These are phyloP conservation scores for Powellomyces hirtus DNA, from an alignment of 192 early-diverging fungal species.

Conservation along the genomic window DNA sequence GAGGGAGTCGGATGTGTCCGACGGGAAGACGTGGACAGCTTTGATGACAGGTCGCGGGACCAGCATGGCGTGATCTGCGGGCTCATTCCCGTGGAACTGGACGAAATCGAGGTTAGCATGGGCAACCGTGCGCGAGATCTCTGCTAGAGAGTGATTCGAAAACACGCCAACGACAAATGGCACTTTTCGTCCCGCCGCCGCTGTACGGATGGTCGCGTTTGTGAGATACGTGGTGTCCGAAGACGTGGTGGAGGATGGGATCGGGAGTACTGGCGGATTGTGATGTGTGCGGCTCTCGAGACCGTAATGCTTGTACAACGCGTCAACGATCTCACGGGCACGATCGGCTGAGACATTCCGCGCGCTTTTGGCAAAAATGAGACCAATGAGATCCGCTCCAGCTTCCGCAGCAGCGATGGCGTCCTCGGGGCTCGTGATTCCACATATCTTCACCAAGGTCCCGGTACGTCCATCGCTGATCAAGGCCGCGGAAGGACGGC, in stretches of 20 bases:
- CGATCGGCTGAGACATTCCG: conserved; percentile 67
- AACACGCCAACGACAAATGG: conserved; percentile 95
- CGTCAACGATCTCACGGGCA: conserved; percentile 72
- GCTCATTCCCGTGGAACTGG: conserved; percentile 90
- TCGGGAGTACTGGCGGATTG: not conserved
- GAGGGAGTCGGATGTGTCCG: conserved; percentile 48
- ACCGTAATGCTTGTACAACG: conserved; percentile 46
- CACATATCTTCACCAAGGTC: conserved; percentile 86
- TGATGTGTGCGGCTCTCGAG: not conserved
- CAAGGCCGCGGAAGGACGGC: not conserved
- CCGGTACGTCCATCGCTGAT: not conserved
- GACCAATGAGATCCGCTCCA: conserved; percentile 88
- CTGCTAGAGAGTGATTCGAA: conserved; percentile 73
- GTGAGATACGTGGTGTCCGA: not conserved
- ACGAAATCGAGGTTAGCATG: conserved; percentile 80
- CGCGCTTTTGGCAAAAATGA: conserved; percentile 89
- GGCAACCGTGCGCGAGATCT: conserved; percentile 67
- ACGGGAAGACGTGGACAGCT: conserved; percentile 73
- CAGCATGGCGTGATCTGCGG: conserved; percentile 58
- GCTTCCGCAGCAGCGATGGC: conserved; percentile 70
- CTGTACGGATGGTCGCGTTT: not conserved
- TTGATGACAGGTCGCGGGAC: conserved; percentile 86
- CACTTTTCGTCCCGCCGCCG: conserved; percentile 16
- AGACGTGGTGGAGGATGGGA: not conserved
- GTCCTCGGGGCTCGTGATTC: conserved; percentile 77